These are phyloP conservation scores for Rauvolfia tetraphylla DNA, from an alignment of 257 asterid species.

Conservation along the genomic window DNA sequence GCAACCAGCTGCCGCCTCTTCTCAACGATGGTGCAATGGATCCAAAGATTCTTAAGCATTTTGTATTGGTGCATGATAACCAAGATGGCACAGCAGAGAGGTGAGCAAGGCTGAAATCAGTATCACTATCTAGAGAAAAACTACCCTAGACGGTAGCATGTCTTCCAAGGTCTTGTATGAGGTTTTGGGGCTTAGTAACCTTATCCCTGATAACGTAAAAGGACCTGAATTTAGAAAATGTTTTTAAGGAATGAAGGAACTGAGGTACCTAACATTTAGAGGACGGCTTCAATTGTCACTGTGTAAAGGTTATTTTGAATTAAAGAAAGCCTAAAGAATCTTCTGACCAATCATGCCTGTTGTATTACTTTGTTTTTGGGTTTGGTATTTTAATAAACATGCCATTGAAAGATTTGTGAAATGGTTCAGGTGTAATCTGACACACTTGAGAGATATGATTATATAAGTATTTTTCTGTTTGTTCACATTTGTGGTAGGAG, in stretches of 20 bases:
- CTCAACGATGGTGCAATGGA: slow-evolving; percentile 92
- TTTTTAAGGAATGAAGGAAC: not conserved
- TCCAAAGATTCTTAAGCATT: slow-evolving; percentile 90
- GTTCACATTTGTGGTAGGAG: not conserved
- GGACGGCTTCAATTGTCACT: not conserved
- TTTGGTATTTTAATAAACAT: not conserved
- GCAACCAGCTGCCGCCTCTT: slow-evolving; percentile 75
- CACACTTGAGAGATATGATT: not conserved
- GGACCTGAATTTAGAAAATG: not conserved
- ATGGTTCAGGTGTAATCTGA: not conserved
- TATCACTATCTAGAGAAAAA: not conserved
- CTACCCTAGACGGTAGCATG: not conserved
- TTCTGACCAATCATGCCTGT: not conserved
- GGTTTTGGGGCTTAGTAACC: not conserved
- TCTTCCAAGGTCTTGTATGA: not conserved
- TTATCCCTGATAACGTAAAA: not conserved
- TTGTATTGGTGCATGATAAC: slow-evolving; percentile 77
- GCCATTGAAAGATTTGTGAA: not conserved
- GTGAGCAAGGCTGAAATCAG: slow-evolving; percentile 28
- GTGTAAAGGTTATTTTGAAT: not conserved
- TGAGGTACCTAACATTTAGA: not conserved
- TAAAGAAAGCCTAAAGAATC: not conserved
- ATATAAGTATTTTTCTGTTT: not conserved
- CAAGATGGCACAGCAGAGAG: slow-evolving; percentile 60
- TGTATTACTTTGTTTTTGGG: not conserved